Evolutionary conservation across 2,329 filamentous ascomycete genomes (phyloP), one percentile per base, ranked within the genome.

Genomic region (Ascochyta rabiei): DNA sequence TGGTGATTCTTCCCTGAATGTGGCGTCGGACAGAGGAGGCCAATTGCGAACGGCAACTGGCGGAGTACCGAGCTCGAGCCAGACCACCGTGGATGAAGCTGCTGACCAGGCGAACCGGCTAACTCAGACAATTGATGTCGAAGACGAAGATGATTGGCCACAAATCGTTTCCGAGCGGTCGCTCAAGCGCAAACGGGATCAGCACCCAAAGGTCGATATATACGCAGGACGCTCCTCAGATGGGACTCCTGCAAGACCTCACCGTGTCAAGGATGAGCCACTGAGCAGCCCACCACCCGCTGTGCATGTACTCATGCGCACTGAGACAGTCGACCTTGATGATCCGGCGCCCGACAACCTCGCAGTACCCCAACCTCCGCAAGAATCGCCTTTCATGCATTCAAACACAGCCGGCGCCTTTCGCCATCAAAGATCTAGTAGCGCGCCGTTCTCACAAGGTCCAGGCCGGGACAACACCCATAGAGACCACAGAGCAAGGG

Each of bases 271-370:
- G 53, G 75, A 77, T 15, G 77, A 80, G 51, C 67, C 63, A 8
- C 57, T 48, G 43, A 76, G 74, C 43, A 78, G 76, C 53, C 66
- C 68, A 8, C 58, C 60, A 3, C 23, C 52, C 30, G 40, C 39
- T 30, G 30, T 47, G 19, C 38, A 62, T 41, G 64, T 57, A 9
- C 57, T 70, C 3, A 42, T 69, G 4, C 71, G 72, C 9, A 74
- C 65, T 7, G 74, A 78, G 50, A 79, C 76, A 2, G 74, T 80
- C 28, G 79, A 81, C 61, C 69, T 81, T 2, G 79, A 81, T 55
- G 72, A 72, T 15, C 53, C 75, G 6, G 64, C 64, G 2, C 61
- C 64, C 13, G 59, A 57, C 23, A 56, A 72, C 12, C 59, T 71
- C 13, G 51, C 60, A 12, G 78, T 75, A 6, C 75, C 77, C 10